These are phyloP conservation scores for Monosporascus sp. DNA, from an alignment of 2,329 filamentous ascomycete species.

Conservation along the genomic window DNA sequence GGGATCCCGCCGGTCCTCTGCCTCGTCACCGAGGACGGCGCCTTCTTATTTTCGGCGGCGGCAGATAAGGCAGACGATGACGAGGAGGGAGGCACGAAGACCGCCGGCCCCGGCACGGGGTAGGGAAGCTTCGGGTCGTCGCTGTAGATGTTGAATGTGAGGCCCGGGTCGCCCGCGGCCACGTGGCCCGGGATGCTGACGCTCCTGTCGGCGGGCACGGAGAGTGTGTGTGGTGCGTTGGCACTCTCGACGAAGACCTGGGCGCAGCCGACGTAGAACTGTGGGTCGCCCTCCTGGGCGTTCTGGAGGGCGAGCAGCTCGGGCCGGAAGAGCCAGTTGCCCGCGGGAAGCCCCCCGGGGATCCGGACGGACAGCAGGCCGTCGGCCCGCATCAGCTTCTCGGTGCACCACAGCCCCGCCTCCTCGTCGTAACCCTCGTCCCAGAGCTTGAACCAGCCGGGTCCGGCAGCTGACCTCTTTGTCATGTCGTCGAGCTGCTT, in stretches of 20 bases:
- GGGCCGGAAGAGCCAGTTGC: constrained; percentile 67
- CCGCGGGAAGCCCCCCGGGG: constrained; percentile 55
- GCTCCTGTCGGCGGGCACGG: constrained; percentile 42
- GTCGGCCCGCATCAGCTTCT: constrained; percentile 60
- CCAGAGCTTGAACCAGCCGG: constrained; percentile 77
- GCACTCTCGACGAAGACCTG: constrained; percentile 58
- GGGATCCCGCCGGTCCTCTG: constrained; percentile 45
- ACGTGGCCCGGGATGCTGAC: constrained; percentile 66
- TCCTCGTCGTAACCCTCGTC: constrained; percentile 59
- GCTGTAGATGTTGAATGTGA: constrained; percentile 66
- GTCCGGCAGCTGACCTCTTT: constrained; percentile 48
- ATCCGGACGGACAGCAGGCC: constrained; percentile 60
- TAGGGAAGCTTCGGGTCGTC: constrained; percentile 55
- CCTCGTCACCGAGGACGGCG: constrained; percentile 27
- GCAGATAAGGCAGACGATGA: constrained; percentile 4
- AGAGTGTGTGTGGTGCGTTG: constrained; percentile 37
- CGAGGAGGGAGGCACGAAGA: constrained; percentile 39
- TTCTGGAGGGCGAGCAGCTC: constrained; percentile 67
- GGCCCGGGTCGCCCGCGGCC: constrained; percentile 44
- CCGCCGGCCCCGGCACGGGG: constrained; percentile 50
- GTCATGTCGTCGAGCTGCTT: constrained; percentile 60
- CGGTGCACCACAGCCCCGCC: constrained; percentile 62
- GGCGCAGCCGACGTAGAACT: constrained; percentile 69
- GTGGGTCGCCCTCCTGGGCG: constrained; percentile 55
- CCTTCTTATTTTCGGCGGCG: constrained; percentile 3